phyloP scores from a whole-genome alignment of 2,329 filamentous ascomycete species.

The Xylariaceae sp. region DNA sequence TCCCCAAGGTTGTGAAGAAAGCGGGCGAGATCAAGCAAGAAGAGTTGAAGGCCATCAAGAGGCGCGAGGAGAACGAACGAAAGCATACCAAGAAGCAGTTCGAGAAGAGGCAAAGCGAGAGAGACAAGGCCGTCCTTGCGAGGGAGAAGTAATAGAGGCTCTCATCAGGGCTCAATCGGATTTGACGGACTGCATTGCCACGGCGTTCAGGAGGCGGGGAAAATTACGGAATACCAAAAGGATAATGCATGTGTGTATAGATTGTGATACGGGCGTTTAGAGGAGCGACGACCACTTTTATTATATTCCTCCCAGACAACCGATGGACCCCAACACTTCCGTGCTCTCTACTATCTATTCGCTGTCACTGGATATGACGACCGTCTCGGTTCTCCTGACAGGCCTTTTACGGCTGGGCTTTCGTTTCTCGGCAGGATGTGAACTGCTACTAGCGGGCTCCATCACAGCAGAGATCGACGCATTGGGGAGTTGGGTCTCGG shows the following conservation, averaged over 20 bases:
- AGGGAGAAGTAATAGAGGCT: constrained; percentile 47
- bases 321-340: too few relatives aligned
- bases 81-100: constrained; percentile 84
- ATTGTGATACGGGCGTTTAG: constrained; percentile 11
- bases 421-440: too few relatives aligned
- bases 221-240: constrained; percentile 26
- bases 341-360: too few relatives aligned
- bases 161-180: background rate
- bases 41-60: constrained; percentile 82
- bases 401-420: too few relatives aligned
- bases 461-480: too few relatives aligned
- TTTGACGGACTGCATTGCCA: constrained; percentile 23
- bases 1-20: constrained; percentile 94
- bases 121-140: constrained; percentile 88
- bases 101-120: constrained; percentile 67
- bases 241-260: constrained; percentile 5
- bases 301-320: too few relatives aligned
- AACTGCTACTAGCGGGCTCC: too few relatives aligned
- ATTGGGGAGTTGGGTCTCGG: too few relatives aligned
- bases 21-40: constrained; percentile 90
- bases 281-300: too few relatives aligned
- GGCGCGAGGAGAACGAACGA: constrained; percentile 88
- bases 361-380: too few relatives aligned
- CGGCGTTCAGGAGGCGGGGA: constrained; percentile 24
- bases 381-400: too few relatives aligned